A percentile compares a stretch with the other conserved stretches of the same genome.
phyloP scores from a whole-genome alignment of 2,329 filamentous ascomycete species.

The Ceratocystis papillata region DNA sequence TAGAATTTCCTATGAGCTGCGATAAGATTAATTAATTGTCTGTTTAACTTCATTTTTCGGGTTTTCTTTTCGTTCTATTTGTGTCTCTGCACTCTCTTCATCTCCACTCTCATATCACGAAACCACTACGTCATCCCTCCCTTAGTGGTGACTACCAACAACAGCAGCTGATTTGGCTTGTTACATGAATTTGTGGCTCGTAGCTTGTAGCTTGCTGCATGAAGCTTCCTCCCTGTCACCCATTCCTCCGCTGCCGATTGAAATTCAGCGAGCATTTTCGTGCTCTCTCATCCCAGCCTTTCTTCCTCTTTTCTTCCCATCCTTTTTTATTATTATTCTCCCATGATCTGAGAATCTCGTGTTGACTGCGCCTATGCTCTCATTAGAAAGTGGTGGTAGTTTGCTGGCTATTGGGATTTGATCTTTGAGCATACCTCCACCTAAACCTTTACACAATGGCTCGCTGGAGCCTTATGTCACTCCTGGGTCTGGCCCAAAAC shows the following conservation, averaged over 20 bases:
- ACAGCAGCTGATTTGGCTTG: neutral
- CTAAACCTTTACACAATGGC: constrained; percentile 2
- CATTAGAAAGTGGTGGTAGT: neutral
- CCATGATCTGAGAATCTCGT: neutral
- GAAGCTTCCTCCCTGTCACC: neutral
- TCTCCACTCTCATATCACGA: too few species aligned
- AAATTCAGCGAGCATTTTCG: neutral
- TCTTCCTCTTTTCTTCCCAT: neutral
- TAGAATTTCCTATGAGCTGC: neutral
- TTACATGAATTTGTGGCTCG: neutral
- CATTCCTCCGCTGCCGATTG: neutral
- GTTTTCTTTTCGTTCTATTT: too few species aligned
- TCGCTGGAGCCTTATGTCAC: constrained; percentile 19
- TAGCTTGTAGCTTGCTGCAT: neutral
- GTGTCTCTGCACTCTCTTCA: too few species aligned
- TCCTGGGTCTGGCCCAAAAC: constrained; percentile 19
- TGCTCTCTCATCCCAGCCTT: neutral
- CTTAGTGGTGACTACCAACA: neutral
- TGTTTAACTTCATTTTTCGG: too few species aligned
- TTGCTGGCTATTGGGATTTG: neutral
- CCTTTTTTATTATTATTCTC: neutral
- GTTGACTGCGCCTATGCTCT: neutral
- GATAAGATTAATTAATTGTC: neutral
- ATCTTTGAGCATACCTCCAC: neutral
- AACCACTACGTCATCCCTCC: too few species aligned